Percentiles rank a stretch among this genome's conserved stretches.
phyloP scores from a whole-genome alignment of 2,329 filamentous ascomycete species.

The Claviceps lovelessii region DNA sequence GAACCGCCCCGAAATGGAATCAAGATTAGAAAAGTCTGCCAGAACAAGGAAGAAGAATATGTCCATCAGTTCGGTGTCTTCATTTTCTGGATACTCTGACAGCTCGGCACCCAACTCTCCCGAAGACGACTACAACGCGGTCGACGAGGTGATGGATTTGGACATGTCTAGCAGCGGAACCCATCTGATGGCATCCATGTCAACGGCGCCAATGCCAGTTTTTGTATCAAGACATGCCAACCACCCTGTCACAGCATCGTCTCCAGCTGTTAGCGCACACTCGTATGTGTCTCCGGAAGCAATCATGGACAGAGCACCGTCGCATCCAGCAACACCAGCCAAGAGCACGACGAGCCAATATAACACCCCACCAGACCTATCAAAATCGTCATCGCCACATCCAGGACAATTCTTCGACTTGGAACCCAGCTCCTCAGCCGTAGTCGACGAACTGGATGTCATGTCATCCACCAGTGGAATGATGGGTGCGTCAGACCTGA shows the following conservation, averaged over 20 bases:
- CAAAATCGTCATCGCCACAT: slow-evolving; percentile 45
- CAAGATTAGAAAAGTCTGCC: slow-evolving; percentile 42
- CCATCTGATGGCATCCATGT: slow-evolving; percentile 23
- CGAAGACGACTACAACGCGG: slow-evolving; percentile 29
- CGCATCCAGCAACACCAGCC: slow-evolving; percentile 31
- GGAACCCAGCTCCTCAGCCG: slow-evolving; percentile 23
- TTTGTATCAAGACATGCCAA: slow-evolving; percentile 18
- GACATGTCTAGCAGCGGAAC: slow-evolving; percentile 13
- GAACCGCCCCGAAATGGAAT: slow-evolving; percentile 41
- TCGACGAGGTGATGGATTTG: slow-evolving; percentile 36
- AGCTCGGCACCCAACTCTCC: slow-evolving; percentile 42
- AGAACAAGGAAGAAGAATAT: slow-evolving; percentile 41
- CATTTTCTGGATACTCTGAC: slow-evolving; percentile 42
- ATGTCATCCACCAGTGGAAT: slow-evolving; percentile 19
- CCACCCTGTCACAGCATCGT: slow-evolving; percentile 23
- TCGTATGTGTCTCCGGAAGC: slow-evolving; percentile 34
- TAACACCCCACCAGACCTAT: slow-evolving; percentile 45
- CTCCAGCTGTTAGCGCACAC: slow-evolving; percentile 23
- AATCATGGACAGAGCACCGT: slow-evolving; percentile 23
- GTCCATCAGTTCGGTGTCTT: slow-evolving; percentile 34
- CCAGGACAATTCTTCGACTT: slow-evolving; percentile 33
- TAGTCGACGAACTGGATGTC: slow-evolving; percentile 17
- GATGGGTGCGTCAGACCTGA: slow-evolving; percentile 19
- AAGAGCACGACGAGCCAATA: slow-evolving; percentile 38
- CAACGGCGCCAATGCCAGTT: slow-evolving; percentile 30